Evolutionary conservation across 495 filamentous ascomycete genomes (phyloP).

Genomic region (Aspergillus bridgeri): DNA sequence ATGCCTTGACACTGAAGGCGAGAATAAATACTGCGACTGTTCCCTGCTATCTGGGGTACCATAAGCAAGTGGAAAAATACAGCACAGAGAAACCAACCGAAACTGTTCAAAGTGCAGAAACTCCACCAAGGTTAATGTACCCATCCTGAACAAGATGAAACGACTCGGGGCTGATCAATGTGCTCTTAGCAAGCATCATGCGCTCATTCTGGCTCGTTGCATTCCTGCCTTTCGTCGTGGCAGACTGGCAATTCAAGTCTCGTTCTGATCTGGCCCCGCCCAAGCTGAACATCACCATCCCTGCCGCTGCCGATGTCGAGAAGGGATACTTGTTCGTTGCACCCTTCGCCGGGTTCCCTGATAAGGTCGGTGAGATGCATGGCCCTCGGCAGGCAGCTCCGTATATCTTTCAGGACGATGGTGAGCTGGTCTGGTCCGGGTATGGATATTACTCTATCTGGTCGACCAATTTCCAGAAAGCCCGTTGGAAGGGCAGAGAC

Average conservation of each 20-base stretch:
- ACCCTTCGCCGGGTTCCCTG: constrained; percentile 48
- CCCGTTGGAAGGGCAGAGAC: constrained; percentile 49
- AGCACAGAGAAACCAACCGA: background rate
- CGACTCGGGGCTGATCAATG: constrained; percentile 40
- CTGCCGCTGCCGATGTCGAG: constrained; percentile 44
- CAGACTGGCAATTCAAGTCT: constrained; percentile 56
- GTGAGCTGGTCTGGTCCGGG: constrained; percentile 55
- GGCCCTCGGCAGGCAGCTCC: constrained; percentile 53
- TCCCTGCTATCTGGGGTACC: background rate
- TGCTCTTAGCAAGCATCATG: constrained; percentile 20
- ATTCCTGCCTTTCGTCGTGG: constrained; percentile 28
- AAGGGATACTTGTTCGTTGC: constrained; percentile 54
- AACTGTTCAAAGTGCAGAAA: background rate
- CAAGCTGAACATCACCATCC: constrained; percentile 54
- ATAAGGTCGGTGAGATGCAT: constrained; percentile 36
- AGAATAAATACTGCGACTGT: background rate
- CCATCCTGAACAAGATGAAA: constrained; percentile 35
- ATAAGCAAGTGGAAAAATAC: too few species aligned
- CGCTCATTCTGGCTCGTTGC: constrained; percentile 19
- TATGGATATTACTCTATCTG: constrained; percentile 54
- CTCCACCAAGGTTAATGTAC: constrained; percentile 55
- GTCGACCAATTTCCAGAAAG: constrained; percentile 45
- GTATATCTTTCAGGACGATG: constrained; percentile 53
- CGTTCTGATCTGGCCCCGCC: constrained; percentile 55
- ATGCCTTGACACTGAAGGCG: background rate